phyloP scores from a whole-genome alignment of 257 asterid species.

The Mentha longifolia region DNA sequence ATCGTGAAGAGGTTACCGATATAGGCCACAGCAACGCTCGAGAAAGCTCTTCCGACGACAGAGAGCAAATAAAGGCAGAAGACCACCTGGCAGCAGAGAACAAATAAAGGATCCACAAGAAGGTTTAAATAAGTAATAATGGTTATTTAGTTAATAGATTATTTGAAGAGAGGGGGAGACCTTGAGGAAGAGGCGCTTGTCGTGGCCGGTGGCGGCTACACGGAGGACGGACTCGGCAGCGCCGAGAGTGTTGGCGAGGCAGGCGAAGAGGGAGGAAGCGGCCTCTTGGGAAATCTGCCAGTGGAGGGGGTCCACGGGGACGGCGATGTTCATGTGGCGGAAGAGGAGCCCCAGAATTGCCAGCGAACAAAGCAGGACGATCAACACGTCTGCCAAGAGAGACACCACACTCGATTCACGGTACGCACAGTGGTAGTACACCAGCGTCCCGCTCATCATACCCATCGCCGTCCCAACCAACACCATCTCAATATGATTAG shows the following conservation, averaged over 20 bases:
- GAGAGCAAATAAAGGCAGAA: conserved; percentile 53
- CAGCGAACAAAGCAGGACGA: conserved; percentile 84
- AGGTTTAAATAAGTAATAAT: neutral
- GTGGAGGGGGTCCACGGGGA: conserved; percentile 95
- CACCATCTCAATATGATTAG: conserved; percentile 31
- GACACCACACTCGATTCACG: conserved; percentile 77
- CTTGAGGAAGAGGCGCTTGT: conserved; percentile 90
- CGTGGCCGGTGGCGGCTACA: conserved; percentile 99
- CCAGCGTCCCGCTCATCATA: conserved; percentile 73
- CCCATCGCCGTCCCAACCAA: conserved; percentile 57
- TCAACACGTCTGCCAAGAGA: conserved; percentile 85
- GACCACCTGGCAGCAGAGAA: too few relatives aligned
- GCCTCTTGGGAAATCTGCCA: conserved; percentile 98
- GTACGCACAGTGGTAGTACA: conserved; percentile 92
- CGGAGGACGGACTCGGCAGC: conserved; percentile 98
- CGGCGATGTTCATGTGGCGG: conserved; percentile 93
- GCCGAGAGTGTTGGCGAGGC: conserved; percentile 92
- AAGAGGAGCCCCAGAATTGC: conserved; percentile 96
- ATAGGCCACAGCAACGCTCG: conserved; percentile 86
- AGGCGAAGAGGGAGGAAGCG: conserved; percentile 76
- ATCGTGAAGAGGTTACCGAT: conserved; percentile 46
- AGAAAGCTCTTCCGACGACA: conserved; percentile 74
- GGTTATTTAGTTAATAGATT: neutral
- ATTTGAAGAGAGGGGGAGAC: conserved; percentile 27
- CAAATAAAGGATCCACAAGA: conserved; percentile 51